phyloP scores from a whole-genome alignment of 169 alveolate species.

The Eimeria necatrix region DNA sequence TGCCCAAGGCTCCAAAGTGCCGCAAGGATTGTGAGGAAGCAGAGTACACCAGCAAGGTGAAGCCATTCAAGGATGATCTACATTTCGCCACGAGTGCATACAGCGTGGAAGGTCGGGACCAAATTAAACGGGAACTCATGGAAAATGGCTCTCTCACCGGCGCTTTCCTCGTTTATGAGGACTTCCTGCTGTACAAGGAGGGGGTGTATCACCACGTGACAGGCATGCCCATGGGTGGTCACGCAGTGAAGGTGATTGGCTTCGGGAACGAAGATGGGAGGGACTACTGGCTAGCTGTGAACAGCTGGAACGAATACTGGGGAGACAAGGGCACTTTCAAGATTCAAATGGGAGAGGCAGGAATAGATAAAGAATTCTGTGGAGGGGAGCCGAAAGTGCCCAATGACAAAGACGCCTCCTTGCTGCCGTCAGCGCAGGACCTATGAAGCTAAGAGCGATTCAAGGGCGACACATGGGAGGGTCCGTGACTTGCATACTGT shows the following conservation, averaged over 20 bases:
- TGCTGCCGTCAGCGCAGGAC: constrained; percentile 48
- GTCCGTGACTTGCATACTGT: no score
- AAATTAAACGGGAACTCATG: constrained; percentile 74
- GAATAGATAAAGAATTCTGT: constrained; percentile 59
- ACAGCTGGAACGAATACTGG: constrained; percentile 83
- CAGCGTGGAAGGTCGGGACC: constrained; percentile 59
- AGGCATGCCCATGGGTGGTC: constrained; percentile 89
- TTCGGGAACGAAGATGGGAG: constrained; percentile 80
- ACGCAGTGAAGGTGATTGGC: constrained; percentile 92
- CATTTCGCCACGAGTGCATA: constrained; percentile 70
- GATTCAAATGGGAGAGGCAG: constrained; percentile 75
- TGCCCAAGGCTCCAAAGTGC: constrained; percentile 77
- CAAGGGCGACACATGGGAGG: no score
- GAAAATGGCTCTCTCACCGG: constrained; percentile 85
- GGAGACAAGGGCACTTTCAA: constrained; percentile 81
- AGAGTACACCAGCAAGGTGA: constrained; percentile 48
- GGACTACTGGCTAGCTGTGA: constrained; percentile 81
- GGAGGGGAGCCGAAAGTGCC: constrained; percentile 71
- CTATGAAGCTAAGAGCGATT: not conserved
- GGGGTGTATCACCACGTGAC: constrained; percentile 91
- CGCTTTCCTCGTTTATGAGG: constrained; percentile 89
- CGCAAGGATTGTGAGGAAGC: constrained; percentile 73
- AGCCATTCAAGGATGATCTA: constrained; percentile 62
- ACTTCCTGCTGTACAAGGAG: constrained; percentile 88
- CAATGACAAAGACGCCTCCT: not conserved